Base-by-base conservation (phyloP, 208 protist genomes). In the Trypanosoma cruzi region DNA sequence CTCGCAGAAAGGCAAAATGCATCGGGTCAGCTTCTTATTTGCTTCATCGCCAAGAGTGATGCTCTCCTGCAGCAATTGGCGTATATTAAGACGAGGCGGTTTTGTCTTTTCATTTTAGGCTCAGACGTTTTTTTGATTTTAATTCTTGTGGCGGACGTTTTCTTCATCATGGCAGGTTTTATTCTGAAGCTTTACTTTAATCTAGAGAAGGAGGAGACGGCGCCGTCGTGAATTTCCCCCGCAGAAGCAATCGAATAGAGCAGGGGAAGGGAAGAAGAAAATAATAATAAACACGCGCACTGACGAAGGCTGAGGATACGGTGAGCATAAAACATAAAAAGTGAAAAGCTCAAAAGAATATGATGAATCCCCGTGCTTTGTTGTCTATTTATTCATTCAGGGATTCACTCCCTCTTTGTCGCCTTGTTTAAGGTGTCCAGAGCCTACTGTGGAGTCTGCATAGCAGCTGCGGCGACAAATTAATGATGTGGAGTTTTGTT, bases 51-150 rank as follows among this genome's bases (percentile, higher is more conserved):
- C 14, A 82, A 85, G 49, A 85, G 81, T 52, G 86, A 89, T 57
- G 84, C 84, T 28, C 61, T 92, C 20, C 59, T 92, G 34, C 81
- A 89, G 65, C 80, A 92, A 69, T 67, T 92, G 32, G 75, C 66
- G 6, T 73, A 81, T 58, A 81, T 89, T 40, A 89, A 92, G 62
- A 70, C 50, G n/a, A 73, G 86, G 13, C 83, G 77, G 24, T 73
- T 81, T 68, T 48, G 80, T 46, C 72, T 92, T n/a, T 92, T 92
- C 64, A 93, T 93, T 75, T 60, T 90, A 11, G 82, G 87, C 28
- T 88, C 83, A 16, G 87, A 93, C 63, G 81, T 89, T 5, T 86
- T 90, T 64, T 74, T 93, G 13, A 93, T 93, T 64, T 75, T 87
- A 22, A 58, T 93, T 32, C 71, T 93, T 0, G 64, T 93, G 40